A percentile compares a stretch with the other conserved stretches of the same genome.
phyloP scores from a whole-genome alignment of 2,329 filamentous ascomycete genomes.

The Biscogniauxia marginata region DNA sequence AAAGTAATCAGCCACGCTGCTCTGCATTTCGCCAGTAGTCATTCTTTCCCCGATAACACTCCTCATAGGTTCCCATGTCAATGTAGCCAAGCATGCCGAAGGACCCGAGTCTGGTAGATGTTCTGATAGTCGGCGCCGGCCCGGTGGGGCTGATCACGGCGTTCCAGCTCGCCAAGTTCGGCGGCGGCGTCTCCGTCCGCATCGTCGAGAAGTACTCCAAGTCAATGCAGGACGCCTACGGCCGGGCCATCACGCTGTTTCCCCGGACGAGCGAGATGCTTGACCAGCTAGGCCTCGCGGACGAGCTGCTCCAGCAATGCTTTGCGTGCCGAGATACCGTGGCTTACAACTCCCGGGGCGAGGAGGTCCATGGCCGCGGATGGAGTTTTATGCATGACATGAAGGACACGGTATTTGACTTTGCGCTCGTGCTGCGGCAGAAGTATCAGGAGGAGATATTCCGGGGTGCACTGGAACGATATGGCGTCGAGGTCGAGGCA shows the following conservation, averaged over 20 bases:
- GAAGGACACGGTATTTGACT: constrained; percentile 50
- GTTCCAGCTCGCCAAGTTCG: constrained; percentile 44
- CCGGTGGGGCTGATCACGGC: constrained; percentile 44
- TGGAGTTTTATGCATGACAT: constrained; percentile 55
- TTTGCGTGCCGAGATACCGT: constrained; percentile 51
- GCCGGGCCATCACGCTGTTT: constrained; percentile 53
- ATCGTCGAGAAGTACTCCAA: constrained; percentile 51
- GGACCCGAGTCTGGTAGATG: constrained; percentile 22
- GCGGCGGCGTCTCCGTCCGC: constrained; percentile 36
- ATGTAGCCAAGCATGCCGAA: constrained; percentile 10
- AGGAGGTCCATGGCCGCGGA: constrained; percentile 42
- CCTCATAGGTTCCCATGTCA: no score
- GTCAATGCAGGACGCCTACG: constrained; percentile 43
- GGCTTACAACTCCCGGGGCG: constrained; percentile 45
- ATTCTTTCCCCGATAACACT: neutral
- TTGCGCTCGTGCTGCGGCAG: constrained; percentile 52
- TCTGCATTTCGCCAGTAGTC: no score
- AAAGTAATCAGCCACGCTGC: no score
- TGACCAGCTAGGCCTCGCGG: constrained; percentile 49
- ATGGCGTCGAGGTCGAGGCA: constrained; percentile 34
- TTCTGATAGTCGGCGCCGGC: constrained; percentile 43
- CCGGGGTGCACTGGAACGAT: constrained; percentile 35
- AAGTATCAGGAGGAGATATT: constrained; percentile 56
- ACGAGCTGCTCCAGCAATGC: constrained; percentile 49
- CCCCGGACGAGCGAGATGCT: constrained; percentile 51